phyloP scores from a whole-genome alignment of 805 yeast genomes.

The Nadsonia fulvescens region DNA sequence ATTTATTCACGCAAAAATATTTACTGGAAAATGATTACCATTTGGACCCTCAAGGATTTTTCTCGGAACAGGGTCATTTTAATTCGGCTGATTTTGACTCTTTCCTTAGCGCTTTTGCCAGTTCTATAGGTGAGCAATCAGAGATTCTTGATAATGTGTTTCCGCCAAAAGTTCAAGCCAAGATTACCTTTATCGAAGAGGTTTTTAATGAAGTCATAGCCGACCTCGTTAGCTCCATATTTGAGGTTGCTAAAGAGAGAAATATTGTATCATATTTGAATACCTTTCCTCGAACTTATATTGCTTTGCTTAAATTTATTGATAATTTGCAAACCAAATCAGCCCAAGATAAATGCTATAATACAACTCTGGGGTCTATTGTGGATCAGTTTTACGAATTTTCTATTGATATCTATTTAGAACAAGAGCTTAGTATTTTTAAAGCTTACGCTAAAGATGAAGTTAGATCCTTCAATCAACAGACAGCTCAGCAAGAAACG shows the following conservation, averaged over 20 bases:
- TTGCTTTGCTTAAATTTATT: constrained; percentile 9
- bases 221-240: constrained; percentile 12
- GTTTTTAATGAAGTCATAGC: constrained; percentile 19
- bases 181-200: constrained; percentile 30
- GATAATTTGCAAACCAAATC: constrained; percentile 2
- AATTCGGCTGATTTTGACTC: constrained; percentile 9
- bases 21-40: constrained; percentile 8
- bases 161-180: constrained; percentile 27
- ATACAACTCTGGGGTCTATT: too few species aligned
- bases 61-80: constrained; percentile 6
- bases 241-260: constrained; percentile 7
- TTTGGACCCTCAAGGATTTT: constrained; percentile 1
- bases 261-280: constrained; percentile 16
- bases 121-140: constrained; percentile 22
- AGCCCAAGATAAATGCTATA: too few species aligned
- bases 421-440: constrained; percentile 16
- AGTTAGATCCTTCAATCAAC: constrained; percentile 17
- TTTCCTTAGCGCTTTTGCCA: constrained; percentile 17
- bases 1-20: constrained; percentile 15
- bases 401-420: constrained; percentile 15
- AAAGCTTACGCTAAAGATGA: constrained; percentile 12
- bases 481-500: constrained; percentile 25
- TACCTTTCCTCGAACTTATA: constrained; percentile 23
- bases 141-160: constrained; percentile 26
- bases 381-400: constrained; percentile 10